Conservation (phyloP, 805 yeast genomes). For the Jamesozyma jinghongensis region DNA sequence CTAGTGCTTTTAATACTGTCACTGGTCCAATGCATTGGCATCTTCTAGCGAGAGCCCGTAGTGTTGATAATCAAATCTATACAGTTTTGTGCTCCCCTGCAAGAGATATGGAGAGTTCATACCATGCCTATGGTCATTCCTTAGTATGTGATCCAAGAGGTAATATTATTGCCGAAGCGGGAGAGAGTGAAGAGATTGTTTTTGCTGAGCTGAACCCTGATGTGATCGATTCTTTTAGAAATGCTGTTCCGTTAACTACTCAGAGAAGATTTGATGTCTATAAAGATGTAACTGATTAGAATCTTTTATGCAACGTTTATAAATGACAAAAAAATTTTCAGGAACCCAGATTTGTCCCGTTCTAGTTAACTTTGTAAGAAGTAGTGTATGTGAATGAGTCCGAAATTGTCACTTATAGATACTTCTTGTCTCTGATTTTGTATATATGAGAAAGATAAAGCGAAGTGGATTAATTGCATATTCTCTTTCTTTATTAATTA, state of each 20-base stretch:
- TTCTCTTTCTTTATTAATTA: no score
- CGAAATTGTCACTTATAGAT: no score
- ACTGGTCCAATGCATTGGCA: slow-evolving; percentile 85
- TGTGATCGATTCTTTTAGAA: slow-evolving; percentile 46
- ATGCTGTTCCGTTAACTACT: slow-evolving; percentile 55
- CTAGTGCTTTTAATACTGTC: slow-evolving; percentile 77
- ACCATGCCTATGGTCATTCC: slow-evolving; percentile 62
- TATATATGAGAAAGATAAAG: no score
- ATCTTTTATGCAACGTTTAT: not conserved
- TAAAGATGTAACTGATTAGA: slow-evolving; percentile 22
- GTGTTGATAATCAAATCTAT: slow-evolving; percentile 65
- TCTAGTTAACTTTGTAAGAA: no score
- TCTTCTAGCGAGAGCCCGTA: slow-evolving; percentile 59
- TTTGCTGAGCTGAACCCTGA: slow-evolving; percentile 66
- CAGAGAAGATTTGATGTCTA: slow-evolving; percentile 66
- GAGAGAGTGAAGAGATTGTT: slow-evolving; percentile 66
- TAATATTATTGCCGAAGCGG: slow-evolving; percentile 58
- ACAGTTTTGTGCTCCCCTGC: slow-evolving; percentile 84
- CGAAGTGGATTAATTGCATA: no score
- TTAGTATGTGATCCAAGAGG: slow-evolving; percentile 58
- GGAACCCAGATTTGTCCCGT: not conserved
- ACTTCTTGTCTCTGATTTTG: no score
- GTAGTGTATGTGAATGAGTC: no score
- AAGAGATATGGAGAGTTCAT: slow-evolving; percentile 50
- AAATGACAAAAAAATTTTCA: not conserved